Conservation (phyloP, 148 eudicot genomes). For the Rhododendron ferrugineum region DNA sequence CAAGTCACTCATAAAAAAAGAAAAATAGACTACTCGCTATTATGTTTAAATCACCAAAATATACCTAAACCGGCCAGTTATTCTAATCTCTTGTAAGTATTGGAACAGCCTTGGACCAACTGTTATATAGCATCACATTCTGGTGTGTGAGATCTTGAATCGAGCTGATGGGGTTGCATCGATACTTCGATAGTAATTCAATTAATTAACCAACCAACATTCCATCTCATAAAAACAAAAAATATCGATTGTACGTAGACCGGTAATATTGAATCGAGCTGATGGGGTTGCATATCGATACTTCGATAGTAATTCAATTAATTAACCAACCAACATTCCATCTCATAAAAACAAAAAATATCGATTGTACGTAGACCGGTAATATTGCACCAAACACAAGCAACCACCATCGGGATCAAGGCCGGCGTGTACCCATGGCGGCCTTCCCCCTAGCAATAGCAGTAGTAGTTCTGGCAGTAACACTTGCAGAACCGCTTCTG, state of each 20-base stretch:
- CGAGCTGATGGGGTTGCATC: background rate
- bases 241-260: background rate
- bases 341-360: background rate
- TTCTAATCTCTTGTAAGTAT: too few species aligned
- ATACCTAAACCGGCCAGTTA: too few species aligned
- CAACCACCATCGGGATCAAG: background rate
- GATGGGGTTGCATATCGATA: background rate
- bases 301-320: background rate
- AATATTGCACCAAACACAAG: background rate
- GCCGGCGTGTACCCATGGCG: background rate
- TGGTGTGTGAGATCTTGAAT: background rate
- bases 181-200: background rate
- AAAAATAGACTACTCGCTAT: background rate
- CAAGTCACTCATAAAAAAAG: background rate
- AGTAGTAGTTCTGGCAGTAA: background rate
- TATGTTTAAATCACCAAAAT: background rate
- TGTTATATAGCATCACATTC: background rate
- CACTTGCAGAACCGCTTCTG: background rate
- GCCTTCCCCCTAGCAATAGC: background rate
- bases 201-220: background rate
- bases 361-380: background rate
- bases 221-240: background rate
- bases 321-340: background rate
- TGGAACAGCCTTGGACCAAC: background rate
- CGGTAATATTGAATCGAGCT: background rate